Conservation (phyloP, 2,329 filamentous ascomycete genomes). For the Ramularia endophylla region DNA sequence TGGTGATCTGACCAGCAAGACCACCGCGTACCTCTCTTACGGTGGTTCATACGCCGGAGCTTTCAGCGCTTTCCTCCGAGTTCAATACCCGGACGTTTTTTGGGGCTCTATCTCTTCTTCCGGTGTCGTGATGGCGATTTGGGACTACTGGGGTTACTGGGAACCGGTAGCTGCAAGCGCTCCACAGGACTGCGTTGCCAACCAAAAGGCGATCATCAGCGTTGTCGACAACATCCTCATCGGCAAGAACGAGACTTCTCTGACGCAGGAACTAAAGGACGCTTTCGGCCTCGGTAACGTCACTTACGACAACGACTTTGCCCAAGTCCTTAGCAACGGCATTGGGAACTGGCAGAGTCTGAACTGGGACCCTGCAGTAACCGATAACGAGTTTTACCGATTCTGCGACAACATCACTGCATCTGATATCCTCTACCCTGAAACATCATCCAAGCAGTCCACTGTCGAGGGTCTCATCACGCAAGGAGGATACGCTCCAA, state of each 20-base stretch:
- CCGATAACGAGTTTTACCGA: slow-evolving; percentile 43
- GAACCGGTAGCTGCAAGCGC: slow-evolving; percentile 53
- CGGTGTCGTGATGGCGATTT: slow-evolving; percentile 67
- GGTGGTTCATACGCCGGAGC: slow-evolving; percentile 80
- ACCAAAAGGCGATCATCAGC: slow-evolving; percentile 56
- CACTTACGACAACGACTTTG: slow-evolving; percentile 50
- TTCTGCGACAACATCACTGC: slow-evolving; percentile 54
- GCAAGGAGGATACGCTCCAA: slow-evolving; percentile 42
- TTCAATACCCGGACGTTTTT: slow-evolving; percentile 70
- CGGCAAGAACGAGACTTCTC: slow-evolving; percentile 37
- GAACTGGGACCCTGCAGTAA: slow-evolving; percentile 56
- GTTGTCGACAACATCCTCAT: slow-evolving; percentile 55
- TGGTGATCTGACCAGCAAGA: slow-evolving; percentile 58
- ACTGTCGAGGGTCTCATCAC: slow-evolving; percentile 42
- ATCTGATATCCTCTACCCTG: slow-evolving; percentile 38
- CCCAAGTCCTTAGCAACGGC: slow-evolving; percentile 30
- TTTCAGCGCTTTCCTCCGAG: slow-evolving; percentile 69
- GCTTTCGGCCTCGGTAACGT: slow-evolving; percentile 48
- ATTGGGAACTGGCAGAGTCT: slow-evolving; percentile 49
- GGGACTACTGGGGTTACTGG: slow-evolving; percentile 58
- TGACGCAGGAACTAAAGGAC: slow-evolving; percentile 44
- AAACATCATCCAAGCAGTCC: slow-evolving; percentile 32
- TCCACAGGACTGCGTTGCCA: slow-evolving; percentile 57
- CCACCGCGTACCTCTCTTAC: slow-evolving; percentile 69
- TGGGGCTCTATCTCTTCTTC: slow-evolving; percentile 76